These are phyloP conservation scores for Jaltomata sinuosa DNA, from an alignment of 257 asterid genomes.

Conservation along the genomic window DNA sequence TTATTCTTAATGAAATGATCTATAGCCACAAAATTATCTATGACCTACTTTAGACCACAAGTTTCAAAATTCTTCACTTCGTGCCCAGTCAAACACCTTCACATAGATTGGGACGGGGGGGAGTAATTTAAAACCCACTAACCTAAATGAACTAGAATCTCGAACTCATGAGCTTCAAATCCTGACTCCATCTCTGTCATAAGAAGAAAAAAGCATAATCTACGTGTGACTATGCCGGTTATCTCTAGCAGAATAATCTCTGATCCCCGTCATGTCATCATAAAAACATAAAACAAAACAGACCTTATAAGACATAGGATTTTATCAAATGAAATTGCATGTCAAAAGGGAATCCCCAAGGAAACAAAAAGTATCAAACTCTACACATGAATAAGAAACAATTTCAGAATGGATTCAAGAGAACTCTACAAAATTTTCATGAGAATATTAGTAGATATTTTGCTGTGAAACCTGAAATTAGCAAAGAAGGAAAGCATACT, in stretches of 20 bases:
- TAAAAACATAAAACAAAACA: not conserved
- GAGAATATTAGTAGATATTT: not conserved
- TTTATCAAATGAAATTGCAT: no score
- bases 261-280: not conserved
- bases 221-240: not conserved
- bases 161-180: not conserved
- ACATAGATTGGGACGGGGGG: not conserved
- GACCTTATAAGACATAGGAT: not conserved
- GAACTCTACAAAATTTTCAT: not conserved
- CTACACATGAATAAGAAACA: not conserved
- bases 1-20: not conserved
- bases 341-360: no score
- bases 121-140: not conserved
- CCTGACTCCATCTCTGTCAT: not conserved
- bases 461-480: not conserved
- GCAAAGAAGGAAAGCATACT: not conserved
- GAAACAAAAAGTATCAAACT: conserved; percentile 26
- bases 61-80: not conserved
- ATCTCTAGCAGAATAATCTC: not conserved
- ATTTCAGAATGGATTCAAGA: not conserved
- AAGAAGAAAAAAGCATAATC: not conserved
- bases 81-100: not conserved
- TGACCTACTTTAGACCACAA: not conserved
- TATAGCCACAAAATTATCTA: not conserved
- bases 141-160: not conserved